Base-by-base conservation (phyloP, 495 filamentous ascomycete genomes). In the Tuber indicum region DNA sequence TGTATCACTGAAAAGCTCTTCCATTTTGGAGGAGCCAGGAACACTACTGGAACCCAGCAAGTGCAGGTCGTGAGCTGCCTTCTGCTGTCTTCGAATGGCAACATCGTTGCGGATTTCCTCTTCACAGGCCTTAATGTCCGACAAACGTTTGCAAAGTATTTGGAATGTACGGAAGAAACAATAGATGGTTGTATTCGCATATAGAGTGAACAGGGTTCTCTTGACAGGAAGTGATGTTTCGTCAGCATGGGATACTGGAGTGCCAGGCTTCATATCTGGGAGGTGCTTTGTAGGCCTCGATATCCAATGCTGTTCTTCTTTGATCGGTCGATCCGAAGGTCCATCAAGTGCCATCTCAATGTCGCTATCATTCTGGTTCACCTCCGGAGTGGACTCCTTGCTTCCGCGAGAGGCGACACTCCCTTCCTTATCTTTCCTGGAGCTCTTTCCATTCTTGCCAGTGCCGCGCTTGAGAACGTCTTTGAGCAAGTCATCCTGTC, bases 131-230 rank as follows among this genome's bases (percentile, higher is more conserved):
- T 97, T 98, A 85, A 98, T 89, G 73, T 91, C 89, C 75, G 90
- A 86, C 19, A 99, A 88, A 49, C 96, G 91, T 77, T 91, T 89
- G 84, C 95, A 98, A 10, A 98, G 86, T 4, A 92, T 91, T 84
- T 96, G 90, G 84, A 98, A 97, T 49, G 95, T 90, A 32, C 92
- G 91, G 86, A 99, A 92, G 87, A 99, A 97, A 85, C 93, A 93
- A 81, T 92, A 95, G 69, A 99, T 92, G 70, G 91, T 91, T 76
- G 93, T 88, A 84, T 97, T 98, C 83, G 90, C 91, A 85, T 94
- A 99, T 81, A 98, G 88, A 77, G 94, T 93, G 86, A 92, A 97
- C 77, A 86, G 88, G 14, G 89, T 88, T 75, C 96, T 92, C 79
- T 88, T 87, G 86, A 93, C 97, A 41, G 93, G 91, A 71, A 93